phyloP scores from a whole-genome alignment of 805 yeast species.

The Pichia sporocuriosa region DNA sequence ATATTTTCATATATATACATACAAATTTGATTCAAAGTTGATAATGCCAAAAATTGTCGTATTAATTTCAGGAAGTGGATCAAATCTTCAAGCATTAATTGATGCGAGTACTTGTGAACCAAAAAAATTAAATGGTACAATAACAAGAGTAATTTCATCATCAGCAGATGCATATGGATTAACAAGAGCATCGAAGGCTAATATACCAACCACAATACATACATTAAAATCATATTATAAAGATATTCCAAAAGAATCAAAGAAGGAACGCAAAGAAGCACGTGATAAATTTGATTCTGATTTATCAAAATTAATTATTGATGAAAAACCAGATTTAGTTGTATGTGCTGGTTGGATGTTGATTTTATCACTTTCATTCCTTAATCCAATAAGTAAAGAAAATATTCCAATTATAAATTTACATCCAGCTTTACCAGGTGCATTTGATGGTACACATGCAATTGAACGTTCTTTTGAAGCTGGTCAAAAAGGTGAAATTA shows the following conservation, averaged over 20 bases:
- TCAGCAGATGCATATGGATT: constrained; percentile 83
- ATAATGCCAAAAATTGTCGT: constrained; percentile 47
- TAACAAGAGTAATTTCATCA: constrained; percentile 80
- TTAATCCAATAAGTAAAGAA: constrained; percentile 54
- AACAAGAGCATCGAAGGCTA: constrained; percentile 61
- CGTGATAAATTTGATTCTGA: constrained; percentile 73
- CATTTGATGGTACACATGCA: constrained; percentile 95
- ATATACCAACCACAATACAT: constrained; percentile 69
- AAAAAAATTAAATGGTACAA: constrained; percentile 35
- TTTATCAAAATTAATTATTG: constrained; percentile 59
- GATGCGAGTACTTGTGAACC: constrained; percentile 48
- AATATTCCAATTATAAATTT: constrained; percentile 79
- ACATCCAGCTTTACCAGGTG: constrained; percentile 97
- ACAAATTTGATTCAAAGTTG: neutral
- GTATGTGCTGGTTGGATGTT: constrained; percentile 99
- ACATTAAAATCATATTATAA: constrained; percentile 66
- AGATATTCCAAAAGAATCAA: constrained; percentile 66
- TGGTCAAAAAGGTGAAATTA: constrained; percentile 75
- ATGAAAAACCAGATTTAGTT: constrained; percentile 67
- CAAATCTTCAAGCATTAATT: constrained; percentile 91
- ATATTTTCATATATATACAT: neutral
- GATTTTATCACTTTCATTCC: constrained; percentile 72
- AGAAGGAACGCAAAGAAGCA: constrained; percentile 47
- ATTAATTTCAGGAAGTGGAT: constrained; percentile 89
- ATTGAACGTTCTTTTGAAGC: constrained; percentile 95